Percentiles rank a stretch among this genome's conserved stretches.
Conservation (phyloP, 108 stramenopile genomes). For the Mayamaea pseudoterrestris region DNA sequence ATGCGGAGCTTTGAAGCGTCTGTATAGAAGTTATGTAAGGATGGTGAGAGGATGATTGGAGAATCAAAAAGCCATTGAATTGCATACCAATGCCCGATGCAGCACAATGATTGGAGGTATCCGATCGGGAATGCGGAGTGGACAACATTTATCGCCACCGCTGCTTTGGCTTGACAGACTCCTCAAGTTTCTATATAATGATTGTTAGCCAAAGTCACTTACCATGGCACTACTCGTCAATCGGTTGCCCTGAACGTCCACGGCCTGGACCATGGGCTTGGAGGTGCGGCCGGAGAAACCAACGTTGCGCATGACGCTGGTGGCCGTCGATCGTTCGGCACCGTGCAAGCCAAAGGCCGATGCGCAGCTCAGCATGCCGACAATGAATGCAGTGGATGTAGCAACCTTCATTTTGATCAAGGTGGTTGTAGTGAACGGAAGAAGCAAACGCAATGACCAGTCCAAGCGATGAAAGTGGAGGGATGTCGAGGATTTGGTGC, state of each 20-base stretch:
- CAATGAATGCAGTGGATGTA: constrained; percentile 30
- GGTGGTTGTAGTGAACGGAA: neutral
- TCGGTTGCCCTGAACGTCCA: constrained; percentile 39
- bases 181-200: neutral
- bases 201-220: neutral
- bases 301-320: constrained; percentile 1
- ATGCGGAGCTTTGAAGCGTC: too few relatives aligned
- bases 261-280: constrained; percentile 28
- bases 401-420: constrained; percentile 50
- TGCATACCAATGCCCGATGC: too few relatives aligned
- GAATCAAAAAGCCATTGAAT: too few relatives aligned
- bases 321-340: constrained; percentile 15
- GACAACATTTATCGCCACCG: too few relatives aligned
- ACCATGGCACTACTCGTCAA: neutral
- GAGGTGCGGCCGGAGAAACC: constrained; percentile 1
- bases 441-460: too few relatives aligned
- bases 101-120: too few relatives aligned
- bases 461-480: too few relatives aligned
- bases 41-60: too few relatives aligned
- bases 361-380: constrained; percentile 37
- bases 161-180: too few relatives aligned
- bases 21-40: too few relatives aligned
- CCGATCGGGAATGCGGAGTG: too few relatives aligned
- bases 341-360: constrained; percentile 60
- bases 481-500: neutral